Conservation (phyloP, 768 basidiomycete species). For the Boletus subparvulus region DNA sequence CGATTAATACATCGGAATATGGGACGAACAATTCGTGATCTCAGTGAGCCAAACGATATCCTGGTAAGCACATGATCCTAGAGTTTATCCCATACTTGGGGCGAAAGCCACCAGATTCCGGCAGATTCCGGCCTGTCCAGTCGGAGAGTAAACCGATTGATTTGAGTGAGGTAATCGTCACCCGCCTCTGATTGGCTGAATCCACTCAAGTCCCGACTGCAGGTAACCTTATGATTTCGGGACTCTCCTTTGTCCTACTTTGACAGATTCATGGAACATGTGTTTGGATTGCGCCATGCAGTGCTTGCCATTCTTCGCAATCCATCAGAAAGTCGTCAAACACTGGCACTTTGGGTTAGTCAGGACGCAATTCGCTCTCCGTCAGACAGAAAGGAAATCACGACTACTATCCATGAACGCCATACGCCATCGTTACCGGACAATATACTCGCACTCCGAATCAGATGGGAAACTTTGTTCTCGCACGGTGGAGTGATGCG, state of each 20-base stretch:
- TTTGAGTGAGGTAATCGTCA: too few relatives aligned
- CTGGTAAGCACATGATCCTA: neutral
- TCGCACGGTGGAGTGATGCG: neutral
- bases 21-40: neutral
- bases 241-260: conserved; percentile 3
- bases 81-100: neutral
- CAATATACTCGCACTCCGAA: neutral
- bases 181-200: conserved; percentile 1
- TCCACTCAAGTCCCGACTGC: neutral
- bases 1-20: neutral
- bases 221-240: neutral
- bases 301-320: neutral
- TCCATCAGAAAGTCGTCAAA: neutral
- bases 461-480: neutral
- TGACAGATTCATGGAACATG: conserved; percentile 8
- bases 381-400: neutral
- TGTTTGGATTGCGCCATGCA: conserved; percentile 1
- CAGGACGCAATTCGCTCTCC: neutral
- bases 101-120: neutral
- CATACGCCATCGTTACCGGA: neutral
- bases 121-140: neutral
- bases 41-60: neutral
- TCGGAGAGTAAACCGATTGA: conserved; percentile 5
- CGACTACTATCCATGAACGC: neutral
- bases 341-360: neutral